Conservation (phyloP, 2,329 filamentous ascomycete genomes). For the Chalaropsis ovoidea region DNA sequence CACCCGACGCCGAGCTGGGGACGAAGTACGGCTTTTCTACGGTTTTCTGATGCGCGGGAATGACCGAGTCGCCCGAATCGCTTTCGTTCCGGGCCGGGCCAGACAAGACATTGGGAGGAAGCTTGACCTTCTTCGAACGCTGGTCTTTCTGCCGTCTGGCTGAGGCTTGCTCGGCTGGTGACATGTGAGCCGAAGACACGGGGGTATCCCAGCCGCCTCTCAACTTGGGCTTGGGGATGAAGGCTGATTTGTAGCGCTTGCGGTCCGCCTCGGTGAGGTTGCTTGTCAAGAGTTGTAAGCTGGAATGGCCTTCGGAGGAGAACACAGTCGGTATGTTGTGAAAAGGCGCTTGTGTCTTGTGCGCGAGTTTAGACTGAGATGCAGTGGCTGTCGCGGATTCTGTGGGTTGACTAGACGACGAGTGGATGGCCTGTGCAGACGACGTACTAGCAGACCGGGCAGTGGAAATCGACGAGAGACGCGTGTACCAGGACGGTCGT, state of each 20-base stretch:
- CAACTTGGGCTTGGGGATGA: background rate
- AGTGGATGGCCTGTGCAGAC: background rate
- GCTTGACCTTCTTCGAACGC: background rate
- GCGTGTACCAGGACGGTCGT: background rate
- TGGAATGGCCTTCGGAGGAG: background rate
- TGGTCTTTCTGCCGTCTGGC: background rate
- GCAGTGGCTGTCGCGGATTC: background rate
- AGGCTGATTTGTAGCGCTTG: background rate
- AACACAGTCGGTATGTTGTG: background rate
- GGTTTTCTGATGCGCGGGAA: background rate
- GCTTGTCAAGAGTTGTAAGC: background rate
- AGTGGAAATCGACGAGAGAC: background rate
- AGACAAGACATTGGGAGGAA: background rate
- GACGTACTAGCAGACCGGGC: background rate
- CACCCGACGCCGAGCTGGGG: conserved; percentile 40
- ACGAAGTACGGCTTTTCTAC: conserved; percentile 10
- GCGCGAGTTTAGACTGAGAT: background rate
- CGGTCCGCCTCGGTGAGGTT: background rate
- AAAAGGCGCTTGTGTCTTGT: background rate
- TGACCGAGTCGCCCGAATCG: background rate
- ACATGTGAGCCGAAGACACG: background rate
- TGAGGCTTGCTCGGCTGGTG: background rate
- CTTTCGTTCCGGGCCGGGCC: background rate
- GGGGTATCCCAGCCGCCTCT: background rate
- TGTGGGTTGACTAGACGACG: background rate